phyloP scores from a whole-genome alignment of 2,329 filamentous ascomycete species.

The Sclerotinia subarctica region DNA sequence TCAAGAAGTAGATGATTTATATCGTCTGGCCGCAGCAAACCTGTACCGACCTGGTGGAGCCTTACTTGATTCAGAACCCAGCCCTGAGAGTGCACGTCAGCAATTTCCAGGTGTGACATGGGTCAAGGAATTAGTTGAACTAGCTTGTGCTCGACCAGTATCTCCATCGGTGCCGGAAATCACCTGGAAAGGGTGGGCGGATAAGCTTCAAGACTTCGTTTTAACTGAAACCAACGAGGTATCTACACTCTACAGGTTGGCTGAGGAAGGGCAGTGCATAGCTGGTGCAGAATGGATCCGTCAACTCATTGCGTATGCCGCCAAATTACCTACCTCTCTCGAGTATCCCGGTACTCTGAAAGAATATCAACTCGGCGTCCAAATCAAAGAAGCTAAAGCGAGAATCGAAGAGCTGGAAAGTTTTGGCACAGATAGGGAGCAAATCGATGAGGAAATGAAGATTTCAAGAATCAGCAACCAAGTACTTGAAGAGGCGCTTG shows the following conservation, averaged over 20 bases:
- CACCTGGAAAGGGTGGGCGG: not conserved
- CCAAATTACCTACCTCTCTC: not conserved
- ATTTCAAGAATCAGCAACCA: not conserved
- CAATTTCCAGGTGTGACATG: constrained; percentile 9
- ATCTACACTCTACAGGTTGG: not conserved
- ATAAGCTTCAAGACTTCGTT: not conserved
- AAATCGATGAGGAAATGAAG: not conserved
- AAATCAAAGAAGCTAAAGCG: not conserved
- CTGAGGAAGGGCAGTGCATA: not conserved
- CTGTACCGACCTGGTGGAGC: constrained; percentile 3
- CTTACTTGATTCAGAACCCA: not conserved
- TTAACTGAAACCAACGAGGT: not conserved
- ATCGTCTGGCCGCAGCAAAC: constrained; percentile 14
- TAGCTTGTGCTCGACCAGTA: not conserved
- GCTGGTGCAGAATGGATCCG: constrained; percentile 17
- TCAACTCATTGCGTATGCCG: constrained; percentile 5
- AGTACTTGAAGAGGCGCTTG: not conserved
- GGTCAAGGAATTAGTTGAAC: not conserved
- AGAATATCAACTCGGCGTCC: not conserved
- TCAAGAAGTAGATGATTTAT: constrained; percentile 8
- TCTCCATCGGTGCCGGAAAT: not conserved
- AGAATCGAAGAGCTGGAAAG: constrained; percentile 1
- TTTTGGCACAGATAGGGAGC: not conserved
- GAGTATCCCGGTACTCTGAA: not conserved
- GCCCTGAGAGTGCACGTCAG: not conserved